A percentile compares a stretch with the other conserved stretches of the same genome.
phyloP scores from a whole-genome alignment of 2,329 filamentous ascomycete genomes.

The Ophiostoma sp. region DNA sequence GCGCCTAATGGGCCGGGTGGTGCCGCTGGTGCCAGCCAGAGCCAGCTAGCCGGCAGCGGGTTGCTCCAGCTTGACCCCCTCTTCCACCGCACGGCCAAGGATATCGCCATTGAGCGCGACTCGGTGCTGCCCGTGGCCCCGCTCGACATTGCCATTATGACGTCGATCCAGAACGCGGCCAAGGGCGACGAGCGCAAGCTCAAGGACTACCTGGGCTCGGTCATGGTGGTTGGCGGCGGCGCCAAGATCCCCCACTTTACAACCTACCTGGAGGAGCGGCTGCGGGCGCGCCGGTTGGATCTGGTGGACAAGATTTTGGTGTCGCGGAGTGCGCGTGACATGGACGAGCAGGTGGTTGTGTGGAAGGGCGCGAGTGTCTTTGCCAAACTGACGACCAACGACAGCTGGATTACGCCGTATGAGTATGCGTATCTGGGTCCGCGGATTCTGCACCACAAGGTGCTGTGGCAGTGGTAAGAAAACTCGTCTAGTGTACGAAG shows the following conservation, averaged over 20 bases:
- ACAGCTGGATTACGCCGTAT: conserved; percentile 85
- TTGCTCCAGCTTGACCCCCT: conserved; percentile 28
- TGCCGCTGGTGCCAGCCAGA: neutral
- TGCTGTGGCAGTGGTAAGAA: conserved; percentile 61
- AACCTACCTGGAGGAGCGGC: conserved; percentile 76
- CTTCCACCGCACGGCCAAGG: conserved; percentile 51
- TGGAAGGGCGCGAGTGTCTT: conserved; percentile 99
- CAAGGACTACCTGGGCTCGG: conserved; percentile 82
- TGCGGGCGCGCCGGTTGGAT: conserved; percentile 66
- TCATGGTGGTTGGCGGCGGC: conserved; percentile 88
- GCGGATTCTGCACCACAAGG: conserved; percentile 81
- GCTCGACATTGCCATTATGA: conserved; percentile 86
- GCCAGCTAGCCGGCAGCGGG: conserved; percentile 18
- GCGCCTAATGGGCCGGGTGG: conserved; percentile 37
- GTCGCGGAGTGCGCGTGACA: conserved; percentile 76
- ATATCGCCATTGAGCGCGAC: conserved; percentile 70
- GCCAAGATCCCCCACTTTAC: conserved; percentile 79
- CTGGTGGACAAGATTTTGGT: conserved; percentile 62
- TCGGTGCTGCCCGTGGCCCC: conserved; percentile 78
- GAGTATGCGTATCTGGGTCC: conserved; percentile 87
- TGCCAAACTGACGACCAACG: conserved; percentile 86
- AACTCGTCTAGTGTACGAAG: too few relatives aligned
- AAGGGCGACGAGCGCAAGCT: conserved; percentile 90
- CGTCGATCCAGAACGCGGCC: conserved; percentile 82
- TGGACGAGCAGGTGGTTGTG: conserved; percentile 94